Evolutionary conservation across 2,329 filamentous ascomycete genomes (phyloP), one percentile per base, ranked within the genome.

Genomic region (Nothophoma quercina): DNA sequence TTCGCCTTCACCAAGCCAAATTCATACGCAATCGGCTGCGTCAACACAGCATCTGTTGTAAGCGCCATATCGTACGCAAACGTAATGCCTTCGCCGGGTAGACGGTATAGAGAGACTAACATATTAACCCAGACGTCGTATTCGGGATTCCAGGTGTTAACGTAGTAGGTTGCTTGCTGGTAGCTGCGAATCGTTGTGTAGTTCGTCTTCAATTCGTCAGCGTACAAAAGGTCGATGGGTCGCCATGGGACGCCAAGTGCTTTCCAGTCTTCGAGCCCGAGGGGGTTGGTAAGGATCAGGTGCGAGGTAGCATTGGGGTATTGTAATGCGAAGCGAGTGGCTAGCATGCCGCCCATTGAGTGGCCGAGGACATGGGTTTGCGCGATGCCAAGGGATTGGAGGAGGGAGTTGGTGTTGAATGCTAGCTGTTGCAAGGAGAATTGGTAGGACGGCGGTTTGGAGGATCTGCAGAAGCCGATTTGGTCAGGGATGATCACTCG

Each of bases 71-170:
- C 77, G 45, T 68, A 78, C 13, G 79, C 72, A 53, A 79, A 84
- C 26, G 70, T 68, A 1, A 33, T 33, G 19, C 70, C 63, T 25
- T 75, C 77, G 56, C 76, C 55, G 22, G 73, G 71, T 6, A 81
- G 78, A 45, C 75, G 58, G 70, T 85, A 85, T 42, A 84, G 74
- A 48, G 79, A 78, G 51, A 77, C 73, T 13, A 83, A 75, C 83
- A 85, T 84, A 34, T 77, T 75, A 41, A 83, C 82, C 81, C 81
- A 84, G 10, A 76, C 69, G 56, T 83, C 81, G 67, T 84, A 85
- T 8, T 72, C 71, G 1, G 72, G 62, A 32, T 75, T 67, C 83
- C 82, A 84, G 16, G 75, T 71, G 32, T 59, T 59, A 39, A 64
- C 64, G 40, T 69, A 69, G 33, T 69, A 69, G 15, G 67, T 69